phyloP scores from a whole-genome alignment of 1,139 yeast genomes.

The Yamadazyma membranifaciens region DNA sequence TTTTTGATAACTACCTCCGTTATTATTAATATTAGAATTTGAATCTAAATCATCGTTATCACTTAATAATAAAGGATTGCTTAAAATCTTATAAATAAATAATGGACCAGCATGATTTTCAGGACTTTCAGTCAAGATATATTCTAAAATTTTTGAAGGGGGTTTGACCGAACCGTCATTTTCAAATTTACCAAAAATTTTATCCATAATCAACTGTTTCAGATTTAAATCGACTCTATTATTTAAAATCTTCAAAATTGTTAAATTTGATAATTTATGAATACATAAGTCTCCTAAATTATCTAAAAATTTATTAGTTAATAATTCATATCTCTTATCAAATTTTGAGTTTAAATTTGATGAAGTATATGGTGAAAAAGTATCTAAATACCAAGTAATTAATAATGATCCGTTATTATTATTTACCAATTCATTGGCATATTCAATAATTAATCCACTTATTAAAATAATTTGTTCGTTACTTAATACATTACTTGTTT shows the following conservation, averaged over 20 bases:
- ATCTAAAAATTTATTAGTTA: slow-evolving; percentile 56
- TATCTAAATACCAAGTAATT: slow-evolving; percentile 92
- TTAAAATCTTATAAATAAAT: slow-evolving; percentile 75
- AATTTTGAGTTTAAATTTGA: slow-evolving; percentile 48
- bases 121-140: slow-evolving; percentile 51
- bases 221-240: slow-evolving; percentile 63
- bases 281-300: slow-evolving; percentile 67
- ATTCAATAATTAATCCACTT: slow-evolving; percentile 73
- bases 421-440: slow-evolving; percentile 76
- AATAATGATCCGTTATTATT: slow-evolving; percentile 87
- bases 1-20: slow-evolving; percentile 49
- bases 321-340: slow-evolving; percentile 32
- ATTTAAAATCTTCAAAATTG: slow-evolving; percentile 76
- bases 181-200: slow-evolving; percentile 57
- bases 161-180: slow-evolving; percentile 19
- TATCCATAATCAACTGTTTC: slow-evolving; percentile 59
- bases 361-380: slow-evolving; percentile 45
- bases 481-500: slow-evolving; percentile 53
- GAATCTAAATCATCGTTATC: slow-evolving; percentile 27
- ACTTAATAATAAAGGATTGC: slow-evolving; percentile 55
- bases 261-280: slow-evolving; percentile 83
- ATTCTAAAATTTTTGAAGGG: slow-evolving; percentile 34
- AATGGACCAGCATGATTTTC: slow-evolving; percentile 73
- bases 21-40: slow-evolving; percentile 15
- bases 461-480: slow-evolving; percentile 70